phyloP scores from a whole-genome alignment of 1,284 basidiomycete species.

The Apiotrichum gracile region DNA sequence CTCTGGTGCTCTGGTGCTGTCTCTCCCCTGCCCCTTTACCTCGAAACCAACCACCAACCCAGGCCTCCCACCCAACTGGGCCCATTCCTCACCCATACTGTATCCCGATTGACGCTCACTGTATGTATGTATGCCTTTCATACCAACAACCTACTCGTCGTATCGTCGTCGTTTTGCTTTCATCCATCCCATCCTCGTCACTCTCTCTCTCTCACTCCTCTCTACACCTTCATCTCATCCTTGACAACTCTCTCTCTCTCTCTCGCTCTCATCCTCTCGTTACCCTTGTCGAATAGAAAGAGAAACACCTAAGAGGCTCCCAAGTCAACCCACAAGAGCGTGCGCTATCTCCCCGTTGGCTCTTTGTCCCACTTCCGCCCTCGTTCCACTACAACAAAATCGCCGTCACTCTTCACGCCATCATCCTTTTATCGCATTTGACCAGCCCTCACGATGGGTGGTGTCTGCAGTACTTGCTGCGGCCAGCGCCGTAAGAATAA shows the following conservation, averaged over 20 bases:
- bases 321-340: too few relatives aligned
- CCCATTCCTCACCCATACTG: too few relatives aligned
- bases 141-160: not conserved
- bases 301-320: too few relatives aligned
- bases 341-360: too few relatives aligned
- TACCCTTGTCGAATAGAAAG: too few relatives aligned
- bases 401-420: not conserved
- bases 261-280: too few relatives aligned
- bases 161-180: not conserved
- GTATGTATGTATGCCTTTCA: too few relatives aligned
- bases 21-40: too few relatives aligned
- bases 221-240: not conserved
- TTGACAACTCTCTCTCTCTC: not conserved
- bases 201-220: not conserved
- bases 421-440: not conserved
- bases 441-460: slow-evolving; percentile 30
- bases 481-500: slow-evolving; percentile 53
- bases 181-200: not conserved
- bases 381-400: not conserved
- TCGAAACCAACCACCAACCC: too few relatives aligned
- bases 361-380: not conserved
- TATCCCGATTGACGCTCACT: too few relatives aligned
- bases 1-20: too few relatives aligned
- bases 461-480: slow-evolving; percentile 38
- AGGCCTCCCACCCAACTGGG: too few relatives aligned